Percentiles rank a stretch among this genome's conserved stretches.
Evolutionary conservation across 2,329 filamentous ascomycete species (phyloP).

Genomic region (Botryotinia calthae): DNA sequence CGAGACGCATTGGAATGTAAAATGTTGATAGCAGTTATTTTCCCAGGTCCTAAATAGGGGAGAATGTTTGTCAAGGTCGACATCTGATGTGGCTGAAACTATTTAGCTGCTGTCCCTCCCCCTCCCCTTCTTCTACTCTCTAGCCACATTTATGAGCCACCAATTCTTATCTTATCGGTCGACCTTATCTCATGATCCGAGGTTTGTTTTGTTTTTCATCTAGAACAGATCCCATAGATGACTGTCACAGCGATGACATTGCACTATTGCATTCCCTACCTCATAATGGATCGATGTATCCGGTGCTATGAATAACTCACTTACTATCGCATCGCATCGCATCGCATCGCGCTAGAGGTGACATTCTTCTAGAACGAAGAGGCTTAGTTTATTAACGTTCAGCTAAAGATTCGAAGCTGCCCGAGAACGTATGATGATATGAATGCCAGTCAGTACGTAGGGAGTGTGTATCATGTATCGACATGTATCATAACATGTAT

Average conservation of each 20-base stretch:
- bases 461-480: no score
- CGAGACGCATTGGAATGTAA: constrained; percentile 15
- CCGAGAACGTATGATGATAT: neutral
- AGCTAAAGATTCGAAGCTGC: neutral
- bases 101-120: no score
- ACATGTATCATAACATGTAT: neutral
- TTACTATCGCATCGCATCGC: neutral
- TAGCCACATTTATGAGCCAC: constrained; percentile 4
- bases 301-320: neutral
- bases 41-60: neutral
- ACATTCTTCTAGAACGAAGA: neutral
- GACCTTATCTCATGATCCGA: neutral
- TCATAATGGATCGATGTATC: neutral
- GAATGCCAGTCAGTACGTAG: neutral
- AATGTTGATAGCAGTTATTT: no score
- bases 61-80: neutral
- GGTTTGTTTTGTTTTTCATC: neutral
- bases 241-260: no score
- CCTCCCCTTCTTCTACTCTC: neutral
- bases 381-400: neutral
- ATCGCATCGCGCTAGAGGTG: neutral
- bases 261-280: neutral
- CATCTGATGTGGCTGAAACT: constrained; percentile 3
- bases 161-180: constrained; percentile 5
- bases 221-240: neutral